Conservation (phyloP, 2,329 filamentous ascomycete genomes). For the Xylaria arbuscula region DNA sequence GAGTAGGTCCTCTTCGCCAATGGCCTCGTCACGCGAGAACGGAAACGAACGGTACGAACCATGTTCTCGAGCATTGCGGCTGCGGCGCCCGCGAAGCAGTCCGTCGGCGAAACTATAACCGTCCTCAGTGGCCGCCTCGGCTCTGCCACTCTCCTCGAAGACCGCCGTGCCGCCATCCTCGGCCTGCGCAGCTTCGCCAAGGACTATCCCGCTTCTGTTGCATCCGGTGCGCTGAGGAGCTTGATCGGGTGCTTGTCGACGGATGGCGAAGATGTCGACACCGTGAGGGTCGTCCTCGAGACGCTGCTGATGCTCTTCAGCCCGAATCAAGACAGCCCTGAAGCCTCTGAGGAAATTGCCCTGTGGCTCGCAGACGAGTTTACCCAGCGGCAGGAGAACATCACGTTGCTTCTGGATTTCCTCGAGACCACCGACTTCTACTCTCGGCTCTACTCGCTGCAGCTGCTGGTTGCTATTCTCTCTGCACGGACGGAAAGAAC, state of each 20-base stretch:
- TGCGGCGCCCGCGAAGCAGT: conserved; percentile 92
- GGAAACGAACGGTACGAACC: conserved; percentile 48
- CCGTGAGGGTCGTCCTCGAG: conserved; percentile 93
- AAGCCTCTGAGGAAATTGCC: conserved; percentile 95
- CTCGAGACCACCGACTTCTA: conserved; percentile 90
- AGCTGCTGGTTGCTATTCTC: conserved; percentile 87
- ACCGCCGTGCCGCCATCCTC: conserved; percentile 90
- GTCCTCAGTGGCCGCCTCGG: conserved; percentile 87
- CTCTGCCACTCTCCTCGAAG: conserved; percentile 92
- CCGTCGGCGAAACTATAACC: conserved; percentile 92
- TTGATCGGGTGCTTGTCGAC: conserved; percentile 86
- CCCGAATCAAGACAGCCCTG: conserved; percentile 77
- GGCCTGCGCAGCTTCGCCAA: conserved; percentile 96
- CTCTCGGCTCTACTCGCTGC: conserved; percentile 88
- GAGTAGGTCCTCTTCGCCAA: conserved; percentile 42
- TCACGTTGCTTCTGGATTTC: conserved; percentile 88
- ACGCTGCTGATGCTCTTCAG: conserved; percentile 93
- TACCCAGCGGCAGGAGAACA: conserved; percentile 96
- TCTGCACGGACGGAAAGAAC: conserved; percentile 88
- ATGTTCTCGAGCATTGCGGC: conserved; percentile 72
- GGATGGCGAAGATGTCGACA: conserved; percentile 95
- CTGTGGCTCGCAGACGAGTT: conserved; percentile 98
- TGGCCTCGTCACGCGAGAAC: conserved; percentile 46
- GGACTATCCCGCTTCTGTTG: conserved; percentile 93
- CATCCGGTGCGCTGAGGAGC: conserved; percentile 88